phyloP scores from a whole-genome alignment of 805 yeast species.

The Suhomyces tanzawaensis region DNA sequence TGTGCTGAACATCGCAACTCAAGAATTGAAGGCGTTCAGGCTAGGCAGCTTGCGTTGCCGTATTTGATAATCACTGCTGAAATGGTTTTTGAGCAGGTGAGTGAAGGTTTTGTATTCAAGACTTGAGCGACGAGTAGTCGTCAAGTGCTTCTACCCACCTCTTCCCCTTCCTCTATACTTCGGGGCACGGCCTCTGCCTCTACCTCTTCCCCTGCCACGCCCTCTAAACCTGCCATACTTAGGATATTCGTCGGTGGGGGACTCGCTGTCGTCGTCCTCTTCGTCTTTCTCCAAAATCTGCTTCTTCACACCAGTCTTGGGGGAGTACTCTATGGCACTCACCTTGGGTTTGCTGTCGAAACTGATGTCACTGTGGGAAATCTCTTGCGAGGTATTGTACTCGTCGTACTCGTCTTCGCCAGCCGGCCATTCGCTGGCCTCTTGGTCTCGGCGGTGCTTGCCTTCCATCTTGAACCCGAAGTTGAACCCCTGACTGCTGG shows the following conservation, averaged over 20 bases:
- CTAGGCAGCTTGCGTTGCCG: too few relatives aligned
- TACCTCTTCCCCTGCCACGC: constrained; percentile 12
- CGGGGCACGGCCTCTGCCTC: constrained; percentile 10
- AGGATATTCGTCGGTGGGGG: neutral
- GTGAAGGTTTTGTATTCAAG: too few relatives aligned
- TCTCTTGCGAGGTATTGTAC: constrained; percentile 3
- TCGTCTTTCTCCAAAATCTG: constrained; percentile 4
- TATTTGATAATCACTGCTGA: too few relatives aligned
- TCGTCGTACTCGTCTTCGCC: constrained; percentile 2
- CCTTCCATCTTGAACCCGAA: constrained; percentile 45
- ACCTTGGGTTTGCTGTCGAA: constrained; percentile 2
- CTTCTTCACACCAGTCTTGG: constrained; percentile 2
- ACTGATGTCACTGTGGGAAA: neutral
- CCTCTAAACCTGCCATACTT: constrained; percentile 9
- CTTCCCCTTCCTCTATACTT: constrained; percentile 13
- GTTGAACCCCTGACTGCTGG: constrained; percentile 61
- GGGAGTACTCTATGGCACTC: constrained; percentile 2
- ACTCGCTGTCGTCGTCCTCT: constrained; percentile 9
- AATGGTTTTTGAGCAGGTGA: too few relatives aligned
- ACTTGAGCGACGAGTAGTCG: too few relatives aligned
- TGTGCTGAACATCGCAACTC: too few relatives aligned
- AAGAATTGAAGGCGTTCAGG: too few relatives aligned
- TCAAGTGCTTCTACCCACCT: too few relatives aligned
- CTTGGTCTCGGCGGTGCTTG: constrained; percentile 8
- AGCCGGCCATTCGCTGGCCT: constrained; percentile 3